Percentiles rank a stretch among this genome's conserved stretches.
Evolutionary conservation across 1,284 basidiomycete species (phyloP).

Genomic region (Schizophyllum commune): DNA sequence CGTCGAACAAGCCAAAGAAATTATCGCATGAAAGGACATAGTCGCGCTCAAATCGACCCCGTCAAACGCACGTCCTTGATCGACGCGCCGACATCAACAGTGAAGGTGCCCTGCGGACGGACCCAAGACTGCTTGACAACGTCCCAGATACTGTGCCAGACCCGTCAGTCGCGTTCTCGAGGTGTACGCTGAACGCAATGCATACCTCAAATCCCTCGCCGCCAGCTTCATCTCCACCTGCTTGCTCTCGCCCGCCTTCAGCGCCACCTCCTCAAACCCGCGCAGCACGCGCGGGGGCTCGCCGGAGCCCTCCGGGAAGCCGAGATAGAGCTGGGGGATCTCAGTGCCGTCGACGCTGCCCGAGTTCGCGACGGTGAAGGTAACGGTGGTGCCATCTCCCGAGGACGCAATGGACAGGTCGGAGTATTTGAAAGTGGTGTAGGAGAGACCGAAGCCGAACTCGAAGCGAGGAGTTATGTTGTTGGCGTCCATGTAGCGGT

Average conservation of each 20-base stretch:
- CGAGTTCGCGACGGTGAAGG: slow-evolving; percentile 44
- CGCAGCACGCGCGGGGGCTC: slow-evolving; percentile 42
- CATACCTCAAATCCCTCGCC: slow-evolving; percentile 32
- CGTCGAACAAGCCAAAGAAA: no score
- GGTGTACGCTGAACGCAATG: neutral
- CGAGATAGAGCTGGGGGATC: slow-evolving; percentile 48
- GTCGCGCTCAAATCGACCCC: slow-evolving; percentile 8
- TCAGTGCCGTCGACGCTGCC: slow-evolving; percentile 45
- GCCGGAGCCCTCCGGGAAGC: slow-evolving; percentile 37
- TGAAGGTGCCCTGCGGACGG: slow-evolving; percentile 10
- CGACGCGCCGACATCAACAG: slow-evolving; percentile 11
- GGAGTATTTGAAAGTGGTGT: slow-evolving; percentile 67
- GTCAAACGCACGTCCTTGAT: slow-evolving; percentile 11
- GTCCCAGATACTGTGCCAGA: slow-evolving; percentile 10
- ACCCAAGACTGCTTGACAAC: slow-evolving; percentile 10
- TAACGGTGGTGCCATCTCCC: slow-evolving; percentile 19
- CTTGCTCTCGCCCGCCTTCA: slow-evolving; percentile 24
- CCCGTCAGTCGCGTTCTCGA: neutral
- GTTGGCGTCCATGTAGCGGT: slow-evolving; percentile 59
- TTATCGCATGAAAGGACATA: no score
- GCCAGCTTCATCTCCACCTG: slow-evolving; percentile 24
- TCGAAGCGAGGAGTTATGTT: slow-evolving; percentile 51
- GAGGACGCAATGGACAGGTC: slow-evolving; percentile 34
- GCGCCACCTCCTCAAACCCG: slow-evolving; percentile 41
- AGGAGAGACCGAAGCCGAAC: slow-evolving; percentile 78